Evolutionary conservation across 495 filamentous ascomycete genomes (phyloP), one percentile per base, ranked within the genome.

Genomic region (Neurospora discreta): DNA sequence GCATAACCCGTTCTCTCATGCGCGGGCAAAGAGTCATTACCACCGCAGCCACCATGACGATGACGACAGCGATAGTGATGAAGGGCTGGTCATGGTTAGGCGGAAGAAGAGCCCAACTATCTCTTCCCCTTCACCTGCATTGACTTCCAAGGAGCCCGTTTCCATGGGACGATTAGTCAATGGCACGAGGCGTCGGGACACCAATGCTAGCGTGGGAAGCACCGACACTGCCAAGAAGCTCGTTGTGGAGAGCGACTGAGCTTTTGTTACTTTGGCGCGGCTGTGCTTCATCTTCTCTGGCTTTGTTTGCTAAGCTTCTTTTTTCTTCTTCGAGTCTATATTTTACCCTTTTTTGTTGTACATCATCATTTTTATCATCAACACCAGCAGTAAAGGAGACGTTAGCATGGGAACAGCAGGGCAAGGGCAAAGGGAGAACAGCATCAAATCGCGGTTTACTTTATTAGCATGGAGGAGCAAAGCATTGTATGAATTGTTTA

Each of bases 161-260:
- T 78, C 79, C 20, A 71, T 80, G 33, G 76, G 79, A 43, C 78
- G 74, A 43, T 74, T 81, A 38, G 38, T 80, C 13, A 77, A 79
- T 67, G 77, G 71, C 58, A 71, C 81, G 23, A 79, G 78, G 71
- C 77, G 86, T 40, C 81, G 86, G 40, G 82, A 84, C 72, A 87
- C 86, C 0, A 85, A 86, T 72, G 83, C 82, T 2, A 86, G 84
- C 58, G 82, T 85, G 18, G 82, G 82, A 60, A 87, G 85, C 73
- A 86, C 84, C 5, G 86, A 87, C 43, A 88, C 86, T 60, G 86
- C 86, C 43, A 87, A 87, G 79, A 87, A 87, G 77, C 69, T 88
- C 26, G n/a, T 77, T 44, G 78, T 82, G 15, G 78, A 81, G 74
- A 76, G 75, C 73, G 79, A 80, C 39, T 79, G 71, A 73, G 33